Evolutionary conservation across 768 basidiomycete species (phyloP), one percentile per base, ranked within the genome.

Genomic region (Cyclocybe aegerita): DNA sequence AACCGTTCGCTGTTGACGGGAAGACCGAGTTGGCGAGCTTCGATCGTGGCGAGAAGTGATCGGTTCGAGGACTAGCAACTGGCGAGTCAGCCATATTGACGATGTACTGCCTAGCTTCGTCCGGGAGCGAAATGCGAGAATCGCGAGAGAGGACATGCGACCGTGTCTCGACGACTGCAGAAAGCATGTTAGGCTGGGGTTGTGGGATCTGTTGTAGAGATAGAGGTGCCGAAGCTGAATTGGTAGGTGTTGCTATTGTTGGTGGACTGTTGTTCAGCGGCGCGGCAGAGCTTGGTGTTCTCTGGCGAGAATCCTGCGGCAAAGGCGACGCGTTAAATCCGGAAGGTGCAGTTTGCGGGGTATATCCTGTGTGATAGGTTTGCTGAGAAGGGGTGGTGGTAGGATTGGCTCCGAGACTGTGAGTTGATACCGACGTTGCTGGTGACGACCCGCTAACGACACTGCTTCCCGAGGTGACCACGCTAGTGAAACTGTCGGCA

Each of bases 41-140:
- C 11, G 62, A 60, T 48, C 61, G 60, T 3, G 68, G 54, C 9
- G 60, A 63, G 55, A 77, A 78, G 6, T 58, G 58, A 46, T 76
- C 72, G 8, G 68, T 64, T 39, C 67, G 65, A 5, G 86, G 82
- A 59, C 81, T 86, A 23, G 79, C 68, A 7, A 70, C 61, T 2
- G 88, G 84, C 4, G 82, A 85, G 49, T 89, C 87, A 34, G 68
- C 68, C 78, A 88, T 83, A 57, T 77, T 81, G 34, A 81, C 75
- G 49, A 89, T 85, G 60, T 88, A 90, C 42, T 79, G 82, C 55
- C 75, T 81, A 11, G 89, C 85, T 64, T 92, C 90, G 48, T 90
- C 88, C 1, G 90, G 86, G 34, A 90, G 73, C 32, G 85, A 81
- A 43, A 86, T 79, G 16, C 79, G 77, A 7, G 87, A 90, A 44